Evolutionary conservation across 2,329 filamentous ascomycete genomes (phyloP).

Genomic region (Arachnomyces sp.): DNA sequence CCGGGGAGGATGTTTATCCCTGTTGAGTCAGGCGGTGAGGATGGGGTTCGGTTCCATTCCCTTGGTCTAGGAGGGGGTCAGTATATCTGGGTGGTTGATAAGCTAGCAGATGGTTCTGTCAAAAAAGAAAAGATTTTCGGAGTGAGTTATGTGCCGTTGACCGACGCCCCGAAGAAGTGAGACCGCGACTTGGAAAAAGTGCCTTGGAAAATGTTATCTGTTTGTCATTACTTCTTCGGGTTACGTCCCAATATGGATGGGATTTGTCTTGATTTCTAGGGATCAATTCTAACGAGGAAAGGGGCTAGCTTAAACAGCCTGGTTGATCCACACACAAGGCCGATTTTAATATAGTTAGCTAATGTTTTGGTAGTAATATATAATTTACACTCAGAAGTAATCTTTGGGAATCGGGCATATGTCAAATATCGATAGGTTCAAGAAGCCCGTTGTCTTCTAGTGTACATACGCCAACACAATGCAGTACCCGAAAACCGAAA

Average conservation of each 20-base stretch:
- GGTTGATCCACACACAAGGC: too few species aligned
- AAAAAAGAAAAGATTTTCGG: conserved; percentile 50
- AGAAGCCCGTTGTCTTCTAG: too few species aligned
- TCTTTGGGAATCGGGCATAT: background rate
- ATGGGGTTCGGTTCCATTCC: conserved; percentile 10
- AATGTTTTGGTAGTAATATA: background rate
- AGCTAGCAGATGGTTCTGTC: conserved; percentile 50
- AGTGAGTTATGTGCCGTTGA: conserved; percentile 57
- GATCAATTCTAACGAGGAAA: background rate
- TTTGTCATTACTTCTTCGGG: too few species aligned
- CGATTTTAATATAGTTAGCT: too few species aligned
- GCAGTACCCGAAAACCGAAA: background rate
- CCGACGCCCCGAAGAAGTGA: conserved; percentile 45
- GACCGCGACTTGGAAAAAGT: background rate
- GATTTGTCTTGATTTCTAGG: background rate
- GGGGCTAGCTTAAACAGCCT: background rate
- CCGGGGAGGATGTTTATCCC: conserved; percentile 69
- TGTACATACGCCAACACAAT: too few species aligned
- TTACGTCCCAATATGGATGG: too few species aligned
- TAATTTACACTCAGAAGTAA: background rate
- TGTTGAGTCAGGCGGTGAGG: conserved; percentile 41
- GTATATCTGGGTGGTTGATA: conserved; percentile 57
- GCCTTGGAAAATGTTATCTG: too few species aligned
- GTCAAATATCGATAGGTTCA: too few species aligned
- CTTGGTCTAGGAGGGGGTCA: conserved; percentile 34